These are phyloP conservation scores for Akanthomyces muscarius DNA, from an alignment of 2,329 filamentous ascomycete species.

Conservation along the genomic window DNA sequence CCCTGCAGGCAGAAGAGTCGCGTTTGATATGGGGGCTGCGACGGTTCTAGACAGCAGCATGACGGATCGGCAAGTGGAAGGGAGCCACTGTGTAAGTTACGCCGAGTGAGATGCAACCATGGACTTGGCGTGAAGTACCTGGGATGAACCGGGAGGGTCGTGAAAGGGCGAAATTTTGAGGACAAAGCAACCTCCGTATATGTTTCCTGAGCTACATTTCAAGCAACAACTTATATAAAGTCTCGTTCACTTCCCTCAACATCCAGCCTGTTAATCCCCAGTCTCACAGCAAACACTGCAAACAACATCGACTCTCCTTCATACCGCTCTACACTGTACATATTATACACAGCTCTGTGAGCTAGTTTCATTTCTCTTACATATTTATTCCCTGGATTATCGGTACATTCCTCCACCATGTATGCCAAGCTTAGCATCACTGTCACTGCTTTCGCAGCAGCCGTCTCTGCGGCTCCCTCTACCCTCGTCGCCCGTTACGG, in stretches of 20 bases:
- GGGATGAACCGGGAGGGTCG: background rate
- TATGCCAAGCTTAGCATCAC: conserved; percentile 8
- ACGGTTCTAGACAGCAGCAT: background rate
- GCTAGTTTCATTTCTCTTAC: background rate
- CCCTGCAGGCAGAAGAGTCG: background rate
- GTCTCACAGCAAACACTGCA: conserved; percentile 12
- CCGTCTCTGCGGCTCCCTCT: conserved; percentile 16
- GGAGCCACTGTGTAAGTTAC: background rate
- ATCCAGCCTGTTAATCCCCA: background rate
- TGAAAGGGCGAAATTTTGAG: background rate
- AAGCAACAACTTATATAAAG: background rate
- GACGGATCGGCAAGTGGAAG: background rate
- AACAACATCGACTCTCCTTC: conserved; percentile 2
- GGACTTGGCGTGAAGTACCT: background rate
- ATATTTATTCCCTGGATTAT: background rate
- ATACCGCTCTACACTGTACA: background rate
- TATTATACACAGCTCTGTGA: conserved; percentile 6
- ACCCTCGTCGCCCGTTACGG: conserved; percentile 16
- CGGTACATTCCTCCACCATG: background rate
- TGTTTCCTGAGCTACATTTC: no score
- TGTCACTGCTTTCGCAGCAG: conserved; percentile 13
- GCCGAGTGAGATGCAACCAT: background rate
- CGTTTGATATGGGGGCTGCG: background rate
- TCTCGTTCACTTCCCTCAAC: background rate
- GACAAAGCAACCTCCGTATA: no score